Evolutionary conservation across 176 grass and related monocot genomes (phyloP), one percentile per base, ranked within the genome.

Genomic region (Poa annua): DNA sequence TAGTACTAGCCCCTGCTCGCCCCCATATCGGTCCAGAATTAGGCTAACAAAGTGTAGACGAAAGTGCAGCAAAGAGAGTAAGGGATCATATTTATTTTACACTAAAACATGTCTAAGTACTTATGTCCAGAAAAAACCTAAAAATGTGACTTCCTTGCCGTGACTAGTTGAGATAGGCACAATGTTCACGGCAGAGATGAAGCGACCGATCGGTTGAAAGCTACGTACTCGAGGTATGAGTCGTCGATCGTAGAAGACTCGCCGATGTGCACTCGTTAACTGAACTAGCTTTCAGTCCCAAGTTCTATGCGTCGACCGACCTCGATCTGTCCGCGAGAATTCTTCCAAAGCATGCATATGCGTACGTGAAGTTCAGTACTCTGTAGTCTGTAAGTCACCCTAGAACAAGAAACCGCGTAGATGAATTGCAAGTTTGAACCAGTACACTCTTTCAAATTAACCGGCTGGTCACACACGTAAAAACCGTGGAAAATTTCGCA

Each of bases 381-480:
- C 29, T 29, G 29, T 29, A 29, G 1, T n/a, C n/a, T n/a, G n/a
- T n/a, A n/a, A 29, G 29, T 29, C 29, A 1, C 29, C 29, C 29
- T 29, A 29, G 29, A 29, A 29, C 1, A 29, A 29, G 29, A 62
- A 62, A 62, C 61, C 48, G 34, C 73, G 82, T 76, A 20, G 16
- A 47, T 62, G 9, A 41, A 33, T 65, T 65, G 9, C 9, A 34
- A 65, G 7, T 79, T 62, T 25, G 15, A 3, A 61, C 15, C 8
- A 5, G 4, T 22, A 52, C 16, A 13, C 12, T 22, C 24, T 62
- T 12, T 71, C 55, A 80, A 49, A 15, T 72, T 38, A 80, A 38
- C 57, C 25, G 26, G 49, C 76, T 14, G 59, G 84, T 86, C 76
- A 15, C 56, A 32, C 55, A 80, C 55, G 76, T 53, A 79, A 64